Evolutionary conservation across 768 basidiomycete genomes (phyloP).

Genomic region (Asterophora lycoperdoides): DNA sequence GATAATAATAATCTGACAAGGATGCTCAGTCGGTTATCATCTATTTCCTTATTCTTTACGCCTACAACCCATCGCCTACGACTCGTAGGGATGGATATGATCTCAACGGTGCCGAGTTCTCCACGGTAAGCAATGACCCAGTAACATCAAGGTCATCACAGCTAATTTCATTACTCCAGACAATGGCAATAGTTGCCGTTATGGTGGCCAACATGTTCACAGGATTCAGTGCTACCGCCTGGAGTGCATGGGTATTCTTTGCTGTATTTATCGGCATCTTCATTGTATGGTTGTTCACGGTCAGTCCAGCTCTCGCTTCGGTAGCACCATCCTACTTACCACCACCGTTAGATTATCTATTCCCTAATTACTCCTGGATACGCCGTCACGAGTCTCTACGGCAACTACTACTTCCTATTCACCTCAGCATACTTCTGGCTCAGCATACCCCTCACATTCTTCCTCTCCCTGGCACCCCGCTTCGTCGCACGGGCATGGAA

Average conservation of each 20-base stretch:
- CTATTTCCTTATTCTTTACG: conserved; percentile 80
- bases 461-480: conserved; percentile 73
- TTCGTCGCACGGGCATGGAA: conserved; percentile 69
- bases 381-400: conserved; percentile 65
- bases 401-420: conserved; percentile 76
- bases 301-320: conserved; percentile 29
- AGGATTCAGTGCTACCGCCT: conserved; percentile 80
- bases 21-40: conserved; percentile 68
- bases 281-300: conserved; percentile 75
- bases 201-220: conserved; percentile 78
- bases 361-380: conserved; percentile 69
- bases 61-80: conserved; percentile 65
- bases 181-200: conserved; percentile 80
- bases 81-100: conserved; percentile 79
- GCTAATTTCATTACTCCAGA: conserved; percentile 32
- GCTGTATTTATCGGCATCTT: conserved; percentile 77
- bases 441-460: conserved; percentile 61
- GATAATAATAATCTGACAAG: not conserved
- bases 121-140: conserved; percentile 54
- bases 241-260: conserved; percentile 89
- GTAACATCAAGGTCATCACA: not conserved
- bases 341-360: conserved; percentile 61
- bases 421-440: conserved; percentile 86
- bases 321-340: not conserved
- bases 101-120: conserved; percentile 71